phyloP scores from a whole-genome alignment of 495 filamentous ascomycete genomes.

The Xylaria flabelliformis region DNA sequence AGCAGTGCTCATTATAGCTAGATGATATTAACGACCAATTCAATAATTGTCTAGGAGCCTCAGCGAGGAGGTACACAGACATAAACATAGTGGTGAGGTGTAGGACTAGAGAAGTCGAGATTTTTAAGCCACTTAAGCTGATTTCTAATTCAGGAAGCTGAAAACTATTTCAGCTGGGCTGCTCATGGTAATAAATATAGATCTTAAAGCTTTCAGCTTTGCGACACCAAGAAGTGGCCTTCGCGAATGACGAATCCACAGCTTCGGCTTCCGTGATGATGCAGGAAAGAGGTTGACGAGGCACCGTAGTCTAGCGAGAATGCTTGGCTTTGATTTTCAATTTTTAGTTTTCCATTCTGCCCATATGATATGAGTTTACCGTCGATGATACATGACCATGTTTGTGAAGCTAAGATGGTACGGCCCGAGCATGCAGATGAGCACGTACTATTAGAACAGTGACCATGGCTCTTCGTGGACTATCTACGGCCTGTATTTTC shows the following conservation, averaged over 20 bases:
- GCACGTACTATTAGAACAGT: not conserved
- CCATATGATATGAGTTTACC: not conserved
- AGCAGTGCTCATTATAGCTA: not conserved
- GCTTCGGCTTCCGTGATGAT: slow-evolving; percentile 10
- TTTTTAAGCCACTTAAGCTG: not conserved
- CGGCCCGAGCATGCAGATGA: not conserved
- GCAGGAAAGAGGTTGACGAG: not conserved
- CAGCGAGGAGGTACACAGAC: not conserved
- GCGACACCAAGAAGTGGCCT: not conserved
- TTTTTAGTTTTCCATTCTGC: not conserved
- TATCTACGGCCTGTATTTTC: not conserved
- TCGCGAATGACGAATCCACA: not conserved
- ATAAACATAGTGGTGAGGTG: not conserved
- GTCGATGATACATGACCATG: not conserved
- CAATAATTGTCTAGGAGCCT: not conserved
- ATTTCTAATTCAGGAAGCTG: not conserved
- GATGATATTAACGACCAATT: not conserved
- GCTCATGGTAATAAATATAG: not conserved
- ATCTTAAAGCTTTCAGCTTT: not conserved
- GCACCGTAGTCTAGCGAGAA: not conserved
- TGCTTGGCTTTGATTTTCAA: not conserved
- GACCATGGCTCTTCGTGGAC: not conserved
- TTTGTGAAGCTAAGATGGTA: not conserved
- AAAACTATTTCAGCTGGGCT: not conserved
- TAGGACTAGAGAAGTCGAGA: not conserved